Conservation (phyloP, 495 filamentous ascomycete genomes). For the Mytilinidion resinicola region DNA sequence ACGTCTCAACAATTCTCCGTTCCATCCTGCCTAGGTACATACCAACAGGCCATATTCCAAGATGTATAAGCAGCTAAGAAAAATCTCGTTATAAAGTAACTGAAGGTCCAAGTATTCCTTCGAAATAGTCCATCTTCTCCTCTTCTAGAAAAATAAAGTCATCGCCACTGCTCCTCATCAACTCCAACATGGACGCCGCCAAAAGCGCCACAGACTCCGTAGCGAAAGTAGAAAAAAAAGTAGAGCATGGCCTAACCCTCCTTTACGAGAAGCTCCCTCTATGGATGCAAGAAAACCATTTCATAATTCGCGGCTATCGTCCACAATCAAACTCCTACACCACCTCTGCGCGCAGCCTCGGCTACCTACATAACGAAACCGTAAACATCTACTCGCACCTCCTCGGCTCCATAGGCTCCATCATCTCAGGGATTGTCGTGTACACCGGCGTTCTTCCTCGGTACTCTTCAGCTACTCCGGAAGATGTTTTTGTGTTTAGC, state of each 20-base stretch:
- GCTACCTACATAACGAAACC: constrained; percentile 86
- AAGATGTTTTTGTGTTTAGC: constrained; percentile 64
- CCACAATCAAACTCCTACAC: constrained; percentile 59
- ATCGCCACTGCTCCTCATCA: too few species aligned
- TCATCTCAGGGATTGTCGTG: constrained; percentile 38
- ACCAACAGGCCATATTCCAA: too few species aligned
- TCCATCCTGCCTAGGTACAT: too few species aligned
- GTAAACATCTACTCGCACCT: constrained; percentile 93
- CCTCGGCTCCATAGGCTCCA: constrained; percentile 51
- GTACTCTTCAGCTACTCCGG: constrained; percentile 55
- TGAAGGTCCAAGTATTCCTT: too few species aligned
- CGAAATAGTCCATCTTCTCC: too few species aligned
- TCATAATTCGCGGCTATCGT: constrained; percentile 66
- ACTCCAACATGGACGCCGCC: constrained; percentile 23
- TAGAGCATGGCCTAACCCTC: constrained; percentile 34
- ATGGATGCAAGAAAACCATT: constrained; percentile 75
- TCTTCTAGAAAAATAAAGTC: too few species aligned
- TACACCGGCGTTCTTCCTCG: constrained; percentile 54
- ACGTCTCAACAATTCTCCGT: too few species aligned
- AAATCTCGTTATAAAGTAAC: too few species aligned
- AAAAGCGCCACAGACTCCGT: constrained; percentile 14
- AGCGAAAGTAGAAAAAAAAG: constrained; percentile 20
- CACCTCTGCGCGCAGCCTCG: constrained; percentile 56
- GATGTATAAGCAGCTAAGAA: too few species aligned
- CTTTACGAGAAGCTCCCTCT: constrained; percentile 58